These are phyloP conservation scores for Cucurbita maxima DNA, from an alignment of 306 rosid genomes.

Conservation along the genomic window DNA sequence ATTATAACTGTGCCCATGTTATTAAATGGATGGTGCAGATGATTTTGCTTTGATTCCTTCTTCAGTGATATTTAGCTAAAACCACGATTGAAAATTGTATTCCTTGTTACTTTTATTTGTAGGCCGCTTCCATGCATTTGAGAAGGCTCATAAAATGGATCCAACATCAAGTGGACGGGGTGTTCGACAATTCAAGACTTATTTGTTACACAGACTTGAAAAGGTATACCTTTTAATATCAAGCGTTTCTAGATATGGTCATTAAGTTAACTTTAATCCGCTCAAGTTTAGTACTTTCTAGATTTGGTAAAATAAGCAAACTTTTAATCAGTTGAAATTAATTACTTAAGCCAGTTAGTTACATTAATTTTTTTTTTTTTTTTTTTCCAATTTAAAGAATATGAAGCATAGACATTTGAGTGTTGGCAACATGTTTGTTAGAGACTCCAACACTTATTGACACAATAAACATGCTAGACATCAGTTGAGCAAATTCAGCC, in stretches of 20 bases:
- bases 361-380: too few relatives aligned
- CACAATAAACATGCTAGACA: background rate
- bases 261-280: background rate
- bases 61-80: background rate
- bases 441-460: background rate
- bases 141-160: slow-evolving; percentile 71
- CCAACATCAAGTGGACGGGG: slow-evolving; percentile 77
- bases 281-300: background rate
- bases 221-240: slow-evolving; percentile 29
- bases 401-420: background rate
- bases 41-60: background rate
- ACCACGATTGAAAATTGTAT: background rate
- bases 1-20: background rate
- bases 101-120: slow-evolving; percentile 12
- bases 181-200: slow-evolving; percentile 94
- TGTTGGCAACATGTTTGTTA: background rate
- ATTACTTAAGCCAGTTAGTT: background rate
- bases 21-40: background rate
- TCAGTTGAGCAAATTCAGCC: background rate
- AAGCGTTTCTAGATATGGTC: background rate
- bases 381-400: background rate
- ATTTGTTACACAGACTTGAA: slow-evolving; percentile 66
- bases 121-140: slow-evolving; percentile 98
- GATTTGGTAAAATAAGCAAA: too few relatives aligned
- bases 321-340: background rate